Evolutionary conservation across 1,284 basidiomycete genomes (phyloP).

Genomic region (Apiotrichum brassicae): DNA sequence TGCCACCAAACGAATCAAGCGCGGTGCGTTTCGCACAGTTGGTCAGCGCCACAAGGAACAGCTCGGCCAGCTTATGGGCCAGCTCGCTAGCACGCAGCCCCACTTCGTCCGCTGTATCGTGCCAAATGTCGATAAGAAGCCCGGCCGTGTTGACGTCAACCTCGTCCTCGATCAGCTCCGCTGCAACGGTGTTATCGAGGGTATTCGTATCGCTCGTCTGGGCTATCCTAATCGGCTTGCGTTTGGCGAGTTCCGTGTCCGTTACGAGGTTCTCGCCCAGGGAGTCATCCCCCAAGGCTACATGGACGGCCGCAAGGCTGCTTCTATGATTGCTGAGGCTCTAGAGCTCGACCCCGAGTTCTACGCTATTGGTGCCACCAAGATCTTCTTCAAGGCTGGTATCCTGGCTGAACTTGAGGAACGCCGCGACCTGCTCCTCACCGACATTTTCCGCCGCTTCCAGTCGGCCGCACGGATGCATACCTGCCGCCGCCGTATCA

Average conservation of each 20-base stretch:
- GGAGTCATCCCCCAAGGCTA: conserved; percentile 88
- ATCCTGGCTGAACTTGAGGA: conserved; percentile 98
- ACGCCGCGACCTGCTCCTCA: conserved; percentile 75
- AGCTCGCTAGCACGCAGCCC: conserved; percentile 89
- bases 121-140: conserved; percentile 87
- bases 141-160: conserved; percentile 85
- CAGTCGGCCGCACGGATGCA: conserved; percentile 82
- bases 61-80: conserved; percentile 81
- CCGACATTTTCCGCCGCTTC: conserved; percentile 80
- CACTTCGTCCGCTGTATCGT: conserved; percentile 99
- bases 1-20: conserved; percentile 74
- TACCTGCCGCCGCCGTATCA: conserved; percentile 81
- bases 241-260: conserved; percentile 94
- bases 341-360: conserved; percentile 78
- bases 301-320: conserved; percentile 95
- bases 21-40: conserved; percentile 94
- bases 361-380: conserved; percentile 91
- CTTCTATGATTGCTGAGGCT: conserved; percentile 83
- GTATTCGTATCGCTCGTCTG: conserved; percentile 93
- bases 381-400: conserved; percentile 99
- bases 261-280: conserved; percentile 93
- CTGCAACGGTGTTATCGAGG: conserved; percentile 98
- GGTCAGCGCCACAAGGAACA: conserved; percentile 96
- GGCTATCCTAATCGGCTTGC: conserved; percentile 96
- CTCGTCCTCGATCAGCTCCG: conserved; percentile 93